Percentiles rank a stretch among this genome's conserved stretches.
Conservation (phyloP, 768 basidiomycete genomes). For the Calocera cornea region DNA sequence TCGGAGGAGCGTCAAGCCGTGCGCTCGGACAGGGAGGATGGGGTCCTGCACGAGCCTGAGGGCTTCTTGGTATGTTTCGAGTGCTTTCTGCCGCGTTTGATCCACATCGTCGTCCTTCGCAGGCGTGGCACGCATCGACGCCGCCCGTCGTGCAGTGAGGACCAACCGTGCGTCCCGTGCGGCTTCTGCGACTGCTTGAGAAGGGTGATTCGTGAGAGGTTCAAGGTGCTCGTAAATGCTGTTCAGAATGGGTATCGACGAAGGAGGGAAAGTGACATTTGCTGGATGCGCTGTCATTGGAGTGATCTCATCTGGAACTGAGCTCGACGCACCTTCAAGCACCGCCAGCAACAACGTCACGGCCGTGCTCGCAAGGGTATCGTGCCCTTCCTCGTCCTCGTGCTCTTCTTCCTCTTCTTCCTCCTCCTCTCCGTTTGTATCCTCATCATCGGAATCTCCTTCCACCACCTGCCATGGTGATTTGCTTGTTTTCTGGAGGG, state of each 20-base stretch:
- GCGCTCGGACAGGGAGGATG: conserved; percentile 83
- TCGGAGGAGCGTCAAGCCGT: conserved; percentile 72
- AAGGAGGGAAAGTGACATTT: conserved; percentile 48
- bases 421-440: conserved; percentile 37
- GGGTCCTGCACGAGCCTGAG: conserved; percentile 81
- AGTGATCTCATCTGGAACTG: too few relatives aligned
- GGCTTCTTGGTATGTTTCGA: conserved; percentile 72
- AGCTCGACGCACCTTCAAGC: conserved; percentile 53
- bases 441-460: conserved; percentile 45
- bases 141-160: conserved; percentile 65
- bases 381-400: conserved; percentile 32
- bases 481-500: conserved; percentile 24
- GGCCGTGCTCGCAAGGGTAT: conserved; percentile 63
- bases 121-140: conserved; percentile 9
- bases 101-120: conserved; percentile 26
- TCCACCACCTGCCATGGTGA: conserved; percentile 30
- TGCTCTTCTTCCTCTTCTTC: conserved; percentile 30
- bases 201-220: conserved; percentile 33
- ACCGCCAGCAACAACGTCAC: conserved; percentile 70
- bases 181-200: conserved; percentile 39
- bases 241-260: conserved; percentile 47
- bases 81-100: conserved; percentile 24
- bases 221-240: conserved; percentile 59
- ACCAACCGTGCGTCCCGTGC: conserved; percentile 73
- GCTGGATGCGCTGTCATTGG: conserved; percentile 14